These are phyloP conservation scores for Podospora bellae-mahoneyi DNA, from an alignment of 495 filamentous ascomycete genomes.

Conservation along the genomic window DNA sequence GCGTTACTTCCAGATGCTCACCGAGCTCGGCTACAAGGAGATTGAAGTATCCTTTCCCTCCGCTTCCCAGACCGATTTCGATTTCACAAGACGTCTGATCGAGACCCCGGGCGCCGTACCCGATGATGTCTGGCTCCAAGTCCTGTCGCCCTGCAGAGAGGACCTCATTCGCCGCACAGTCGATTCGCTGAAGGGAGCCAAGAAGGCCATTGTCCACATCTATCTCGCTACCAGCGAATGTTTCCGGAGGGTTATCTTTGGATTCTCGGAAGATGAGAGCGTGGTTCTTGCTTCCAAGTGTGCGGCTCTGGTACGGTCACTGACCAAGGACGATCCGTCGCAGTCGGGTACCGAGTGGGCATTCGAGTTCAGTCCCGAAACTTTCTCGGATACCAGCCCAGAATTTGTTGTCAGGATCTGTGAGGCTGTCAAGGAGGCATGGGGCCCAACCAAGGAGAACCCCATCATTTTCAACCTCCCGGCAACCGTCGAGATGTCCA, in stretches of 20 bases:
- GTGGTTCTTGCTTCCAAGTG: slow-evolving; percentile 81
- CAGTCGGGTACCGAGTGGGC: slow-evolving; percentile 79
- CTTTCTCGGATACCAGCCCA: slow-evolving; percentile 85
- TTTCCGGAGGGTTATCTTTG: slow-evolving; percentile 87
- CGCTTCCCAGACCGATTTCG: slow-evolving; percentile 89
- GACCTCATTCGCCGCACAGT: slow-evolving; percentile 91
- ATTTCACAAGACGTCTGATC: slow-evolving; percentile 86
- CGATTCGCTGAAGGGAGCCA: slow-evolving; percentile 80
- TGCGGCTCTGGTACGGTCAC: slow-evolving; percentile 77
- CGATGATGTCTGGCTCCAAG: slow-evolving; percentile 93
- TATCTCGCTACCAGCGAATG: slow-evolving; percentile 94
- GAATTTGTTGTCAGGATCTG: slow-evolving; percentile 84
- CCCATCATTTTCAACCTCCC: slow-evolving; percentile 98
- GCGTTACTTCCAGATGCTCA: slow-evolving; percentile 91
- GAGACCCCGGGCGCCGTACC: slow-evolving; percentile 83
- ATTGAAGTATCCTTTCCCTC: slow-evolving; percentile 97
- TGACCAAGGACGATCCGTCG: slow-evolving; percentile 91
- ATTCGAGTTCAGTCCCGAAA: slow-evolving; percentile 95
- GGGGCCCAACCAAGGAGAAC: slow-evolving; percentile 76
- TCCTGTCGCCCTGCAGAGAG: slow-evolving; percentile 87
- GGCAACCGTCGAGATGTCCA: slow-evolving; percentile 93
- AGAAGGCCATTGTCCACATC: slow-evolving; percentile 95
- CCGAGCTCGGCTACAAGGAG: slow-evolving; percentile 93
- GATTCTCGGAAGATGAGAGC: slow-evolving; percentile 76
- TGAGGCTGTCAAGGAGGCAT: slow-evolving; percentile 93